Conservation (phyloP, 495 filamentous ascomycete genomes). For the Talaromyces proteolyticus region DNA sequence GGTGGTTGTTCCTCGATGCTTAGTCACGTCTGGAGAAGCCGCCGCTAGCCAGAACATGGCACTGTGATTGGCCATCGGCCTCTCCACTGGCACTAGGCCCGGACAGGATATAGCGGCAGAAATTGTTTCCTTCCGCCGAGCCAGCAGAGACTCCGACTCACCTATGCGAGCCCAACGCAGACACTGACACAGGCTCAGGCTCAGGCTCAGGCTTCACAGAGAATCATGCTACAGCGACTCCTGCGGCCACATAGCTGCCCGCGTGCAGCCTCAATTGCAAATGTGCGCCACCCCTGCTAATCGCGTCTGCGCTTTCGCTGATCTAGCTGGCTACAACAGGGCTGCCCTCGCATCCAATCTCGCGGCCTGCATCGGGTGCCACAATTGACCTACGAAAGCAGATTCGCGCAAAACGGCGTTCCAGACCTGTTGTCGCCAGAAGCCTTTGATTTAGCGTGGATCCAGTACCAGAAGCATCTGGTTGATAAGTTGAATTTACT, state of each 20-base stretch:
- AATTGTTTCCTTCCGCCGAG: constrained; percentile 5
- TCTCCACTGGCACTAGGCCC: not conserved
- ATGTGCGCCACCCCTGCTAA: constrained; percentile 19
- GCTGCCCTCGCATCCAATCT: constrained; percentile 34
- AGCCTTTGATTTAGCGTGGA: constrained; percentile 74
- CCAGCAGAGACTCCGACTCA: too few relatives aligned
- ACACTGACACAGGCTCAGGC: not conserved
- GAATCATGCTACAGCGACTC: constrained; percentile 46
- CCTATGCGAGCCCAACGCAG: not conserved
- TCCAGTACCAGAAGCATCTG: constrained; percentile 68
- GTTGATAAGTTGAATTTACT: constrained; percentile 68
- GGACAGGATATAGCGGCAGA: constrained; percentile 1
- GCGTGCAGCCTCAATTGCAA: constrained; percentile 29
- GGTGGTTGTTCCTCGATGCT: not conserved
- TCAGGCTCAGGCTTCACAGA: constrained; percentile 1
- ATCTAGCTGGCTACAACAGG: constrained; percentile 13
- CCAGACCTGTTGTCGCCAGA: constrained; percentile 58
- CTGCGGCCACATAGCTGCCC: constrained; percentile 45
- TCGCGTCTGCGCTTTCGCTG: not conserved
- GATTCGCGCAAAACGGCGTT: constrained; percentile 54
- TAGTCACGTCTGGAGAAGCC: too few relatives aligned
- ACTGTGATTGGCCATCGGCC: not conserved
- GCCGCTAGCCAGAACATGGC: not conserved
- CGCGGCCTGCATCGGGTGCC: constrained; percentile 53
- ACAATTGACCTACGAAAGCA: constrained; percentile 45